These are phyloP conservation scores for Russula emetica DNA, from an alignment of 768 basidiomycete genomes.

Conservation along the genomic window DNA sequence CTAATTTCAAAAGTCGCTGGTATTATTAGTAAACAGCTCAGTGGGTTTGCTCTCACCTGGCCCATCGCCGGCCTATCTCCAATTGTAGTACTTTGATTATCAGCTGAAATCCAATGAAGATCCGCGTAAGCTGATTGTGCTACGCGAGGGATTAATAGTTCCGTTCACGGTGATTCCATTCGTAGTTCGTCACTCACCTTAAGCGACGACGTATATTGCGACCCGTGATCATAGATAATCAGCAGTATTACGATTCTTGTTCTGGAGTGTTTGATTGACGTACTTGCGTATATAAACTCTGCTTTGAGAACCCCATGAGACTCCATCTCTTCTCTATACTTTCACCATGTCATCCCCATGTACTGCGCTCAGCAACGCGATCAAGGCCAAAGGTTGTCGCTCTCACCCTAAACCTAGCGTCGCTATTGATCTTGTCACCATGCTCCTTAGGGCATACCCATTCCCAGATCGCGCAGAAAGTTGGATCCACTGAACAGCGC, in stretches of 20 bases:
- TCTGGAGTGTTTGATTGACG: background rate
- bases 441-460: slow-evolving; percentile 45
- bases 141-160: no score
- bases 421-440: background rate
- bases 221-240: background rate
- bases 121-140: no score
- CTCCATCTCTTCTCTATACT: slow-evolving; percentile 3
- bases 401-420: background rate
- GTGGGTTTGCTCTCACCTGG: no score
- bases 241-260: background rate
- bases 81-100: background rate
- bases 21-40: background rate
- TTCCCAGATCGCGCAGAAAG: slow-evolving; percentile 43
- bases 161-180: no score
- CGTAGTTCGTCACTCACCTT: no score
- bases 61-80: background rate
- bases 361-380: slow-evolving; percentile 52
- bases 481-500: slow-evolving; percentile 43
- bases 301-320: no score
- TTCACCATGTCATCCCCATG: slow-evolving; percentile 48
- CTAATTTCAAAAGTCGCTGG: no score
- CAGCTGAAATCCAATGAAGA: background rate
- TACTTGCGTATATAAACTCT: slow-evolving; percentile 1
- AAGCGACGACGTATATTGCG: background rate
- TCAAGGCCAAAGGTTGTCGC: slow-evolving; percentile 44